Conservation (phyloP, 192 early-diverging fungal species). For the Endogone sp. region DNA sequence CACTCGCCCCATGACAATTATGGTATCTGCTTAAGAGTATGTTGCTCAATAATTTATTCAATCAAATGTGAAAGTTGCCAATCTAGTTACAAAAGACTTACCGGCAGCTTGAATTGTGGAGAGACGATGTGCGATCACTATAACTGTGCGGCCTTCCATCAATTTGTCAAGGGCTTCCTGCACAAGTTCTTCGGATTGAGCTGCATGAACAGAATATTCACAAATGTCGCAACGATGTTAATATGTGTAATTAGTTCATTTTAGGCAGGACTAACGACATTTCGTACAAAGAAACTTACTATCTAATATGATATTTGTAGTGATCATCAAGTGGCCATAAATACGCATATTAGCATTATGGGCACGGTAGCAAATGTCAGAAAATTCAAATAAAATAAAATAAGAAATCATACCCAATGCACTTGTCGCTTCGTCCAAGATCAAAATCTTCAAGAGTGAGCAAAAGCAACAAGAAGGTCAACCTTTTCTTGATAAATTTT, state of each 20-base stretch:
- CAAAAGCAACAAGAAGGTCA: too few species aligned
- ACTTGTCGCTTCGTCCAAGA: slow-evolving; percentile 78
- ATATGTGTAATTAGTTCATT: not conserved
- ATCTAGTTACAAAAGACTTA: slow-evolving; percentile 7
- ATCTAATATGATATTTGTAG: too few species aligned
- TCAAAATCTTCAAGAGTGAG: slow-evolving; percentile 47
- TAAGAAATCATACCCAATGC: slow-evolving; percentile 55
- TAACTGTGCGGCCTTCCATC: slow-evolving; percentile 71
- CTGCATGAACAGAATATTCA: slow-evolving; percentile 10
- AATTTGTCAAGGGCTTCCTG: slow-evolving; percentile 71
- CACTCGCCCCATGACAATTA: slow-evolving; percentile 32
- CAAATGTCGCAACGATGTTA: too few species aligned
- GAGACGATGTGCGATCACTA: slow-evolving; percentile 82
- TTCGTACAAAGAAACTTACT: not conserved
- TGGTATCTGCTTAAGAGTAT: slow-evolving; percentile 12
- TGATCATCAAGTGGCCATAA: not conserved
- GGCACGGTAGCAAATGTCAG: too few species aligned
- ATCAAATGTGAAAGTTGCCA: too few species aligned
- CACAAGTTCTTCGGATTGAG: slow-evolving; percentile 66
- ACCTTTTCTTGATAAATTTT: too few species aligned
- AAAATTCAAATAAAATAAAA: too few species aligned
- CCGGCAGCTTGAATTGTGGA: slow-evolving; percentile 76
- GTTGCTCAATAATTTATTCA: too few species aligned
- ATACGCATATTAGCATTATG: too few species aligned
- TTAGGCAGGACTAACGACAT: too few species aligned